phyloP scores from a whole-genome alignment of 192 early-diverging fungal species.

The Thamnidium elegans region DNA sequence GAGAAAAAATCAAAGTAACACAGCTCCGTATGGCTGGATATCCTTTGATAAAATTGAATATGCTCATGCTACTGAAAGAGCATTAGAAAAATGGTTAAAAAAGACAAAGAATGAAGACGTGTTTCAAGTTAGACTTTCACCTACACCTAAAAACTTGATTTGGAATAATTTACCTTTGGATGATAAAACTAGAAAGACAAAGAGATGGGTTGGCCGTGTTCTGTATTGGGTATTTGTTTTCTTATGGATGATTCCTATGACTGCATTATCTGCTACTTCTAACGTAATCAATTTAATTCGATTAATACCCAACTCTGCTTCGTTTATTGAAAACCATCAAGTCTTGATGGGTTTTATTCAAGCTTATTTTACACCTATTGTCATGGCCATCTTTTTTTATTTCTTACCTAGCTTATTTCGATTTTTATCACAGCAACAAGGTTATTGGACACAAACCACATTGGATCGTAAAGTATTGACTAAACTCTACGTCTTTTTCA shows the following conservation, averaged over 20 bases:
- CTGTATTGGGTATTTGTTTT: conserved; percentile 59
- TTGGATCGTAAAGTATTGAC: conserved; percentile 65
- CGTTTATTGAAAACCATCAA: conserved; percentile 49
- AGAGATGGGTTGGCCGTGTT: conserved; percentile 37
- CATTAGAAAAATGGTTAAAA: conserved; percentile 24
- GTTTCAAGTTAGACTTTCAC: conserved; percentile 49
- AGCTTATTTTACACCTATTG: conserved; percentile 61
- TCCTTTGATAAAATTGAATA: conserved; percentile 58
- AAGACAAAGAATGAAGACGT: conserved; percentile 7
- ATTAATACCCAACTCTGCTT: conserved; percentile 46
- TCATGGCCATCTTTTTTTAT: conserved; percentile 61
- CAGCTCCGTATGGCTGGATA: conserved; percentile 67
- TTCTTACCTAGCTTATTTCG: conserved; percentile 63
- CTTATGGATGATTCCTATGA: conserved; percentile 67
- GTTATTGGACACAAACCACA: conserved; percentile 65
- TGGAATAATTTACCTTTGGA: conserved; percentile 69
- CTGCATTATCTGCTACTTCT: conserved; percentile 57
- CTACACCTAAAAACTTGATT: conserved; percentile 70
- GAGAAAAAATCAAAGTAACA: conserved; percentile 43
- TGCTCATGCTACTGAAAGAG: conserved; percentile 42
- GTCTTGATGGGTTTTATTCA: conserved; percentile 62
- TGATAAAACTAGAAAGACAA: conserved; percentile 43
- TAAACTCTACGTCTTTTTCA: conserved; percentile 76
- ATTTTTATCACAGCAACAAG: conserved; percentile 63
- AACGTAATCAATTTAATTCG: conserved; percentile 57